A percentile compares a stretch with the other conserved stretches of the same genome.
Conservation (phyloP, 768 basidiomycete genomes). For the Pleurotus citrinopileatus region DNA sequence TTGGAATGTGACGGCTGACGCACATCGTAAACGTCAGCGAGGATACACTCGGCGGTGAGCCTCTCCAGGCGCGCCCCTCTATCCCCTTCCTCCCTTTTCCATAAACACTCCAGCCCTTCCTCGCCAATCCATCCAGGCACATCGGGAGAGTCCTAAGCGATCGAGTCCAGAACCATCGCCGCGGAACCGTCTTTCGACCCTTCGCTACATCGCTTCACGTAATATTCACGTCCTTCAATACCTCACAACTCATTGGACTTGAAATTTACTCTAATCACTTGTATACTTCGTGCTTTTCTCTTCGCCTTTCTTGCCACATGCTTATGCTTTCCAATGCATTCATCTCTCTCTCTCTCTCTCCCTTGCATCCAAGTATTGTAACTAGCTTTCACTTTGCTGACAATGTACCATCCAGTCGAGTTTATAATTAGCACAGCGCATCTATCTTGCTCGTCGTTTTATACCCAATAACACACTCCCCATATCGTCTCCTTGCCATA, state of each 20-base stretch:
- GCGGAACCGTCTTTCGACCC: conserved; percentile 1
- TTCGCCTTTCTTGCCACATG: not conserved
- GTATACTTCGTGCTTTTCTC: not conserved
- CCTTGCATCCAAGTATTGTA: conserved; percentile 5
- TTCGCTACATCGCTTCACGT: conserved; percentile 7
- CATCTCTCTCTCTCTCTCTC: not conserved
- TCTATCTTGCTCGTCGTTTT: not conserved
- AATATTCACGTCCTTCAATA: conserved; percentile 3
- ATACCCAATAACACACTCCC: conserved; percentile 1
- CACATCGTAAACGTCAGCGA: conserved; percentile 35
- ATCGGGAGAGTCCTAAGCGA: not conserved
- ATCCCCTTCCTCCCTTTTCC: not conserved
- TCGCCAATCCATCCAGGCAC: not conserved
- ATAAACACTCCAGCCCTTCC: not conserved
- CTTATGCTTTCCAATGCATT: not conserved
- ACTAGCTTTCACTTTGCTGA: conserved; percentile 8
- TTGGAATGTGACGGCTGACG: conserved; percentile 77
- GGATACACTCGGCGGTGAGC: not conserved
- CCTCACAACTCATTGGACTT: not conserved
- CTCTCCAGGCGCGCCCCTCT: not conserved
- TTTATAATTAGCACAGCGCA: not conserved
- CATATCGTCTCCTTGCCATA: not conserved
- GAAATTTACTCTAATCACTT: not conserved
- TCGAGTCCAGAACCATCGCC: conserved; percentile 2
- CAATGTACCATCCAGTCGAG: conserved; percentile 7